Percentiles rank a stretch among this genome's conserved stretches.
Evolutionary conservation across 441 rosid genomes (phyloP).

Genomic region (Brassica hybrid): DNA sequence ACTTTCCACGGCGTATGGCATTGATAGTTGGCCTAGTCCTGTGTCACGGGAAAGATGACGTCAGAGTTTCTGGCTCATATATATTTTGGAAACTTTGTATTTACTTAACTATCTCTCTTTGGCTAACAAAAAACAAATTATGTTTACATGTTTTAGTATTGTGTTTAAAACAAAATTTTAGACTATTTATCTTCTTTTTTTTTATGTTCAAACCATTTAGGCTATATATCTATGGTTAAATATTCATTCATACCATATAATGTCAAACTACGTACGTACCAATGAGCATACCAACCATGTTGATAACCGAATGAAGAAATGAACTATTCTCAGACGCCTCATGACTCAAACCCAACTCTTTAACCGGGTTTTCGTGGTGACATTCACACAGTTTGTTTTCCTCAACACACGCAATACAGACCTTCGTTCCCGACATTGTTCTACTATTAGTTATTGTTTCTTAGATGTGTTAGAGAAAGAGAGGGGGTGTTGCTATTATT

Average conservation of each 20-base stretch:
- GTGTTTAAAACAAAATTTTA: too few relatives aligned
- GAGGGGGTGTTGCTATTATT: constrained; percentile 19
- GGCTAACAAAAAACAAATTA: too few relatives aligned
- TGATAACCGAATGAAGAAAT: constrained; percentile 68
- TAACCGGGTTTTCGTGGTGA: constrained; percentile 7
- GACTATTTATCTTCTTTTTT: too few relatives aligned
- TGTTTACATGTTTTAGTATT: too few relatives aligned
- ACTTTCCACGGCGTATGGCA: constrained; percentile 71
- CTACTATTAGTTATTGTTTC: background rate
- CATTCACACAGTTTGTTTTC: constrained; percentile 29
- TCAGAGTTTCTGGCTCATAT: background rate
- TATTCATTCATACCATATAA: background rate
- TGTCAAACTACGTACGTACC: constrained; percentile 45
- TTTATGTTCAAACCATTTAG: too few relatives aligned
- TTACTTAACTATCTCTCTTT: too few relatives aligned
- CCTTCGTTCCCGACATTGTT: constrained; percentile 22
- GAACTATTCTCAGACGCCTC: constrained; percentile 46
- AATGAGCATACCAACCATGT: constrained; percentile 88
- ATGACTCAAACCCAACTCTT: constrained; percentile 12
- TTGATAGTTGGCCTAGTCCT: constrained; percentile 82
- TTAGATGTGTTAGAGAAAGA: constrained; percentile 1
- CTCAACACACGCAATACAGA: constrained; percentile 28
- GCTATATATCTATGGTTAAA: background rate
- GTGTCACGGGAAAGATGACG: constrained; percentile 21
- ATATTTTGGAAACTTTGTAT: too few relatives aligned